Conservation (phyloP, 306 rosid genomes). For the Sicyos edulis region DNA sequence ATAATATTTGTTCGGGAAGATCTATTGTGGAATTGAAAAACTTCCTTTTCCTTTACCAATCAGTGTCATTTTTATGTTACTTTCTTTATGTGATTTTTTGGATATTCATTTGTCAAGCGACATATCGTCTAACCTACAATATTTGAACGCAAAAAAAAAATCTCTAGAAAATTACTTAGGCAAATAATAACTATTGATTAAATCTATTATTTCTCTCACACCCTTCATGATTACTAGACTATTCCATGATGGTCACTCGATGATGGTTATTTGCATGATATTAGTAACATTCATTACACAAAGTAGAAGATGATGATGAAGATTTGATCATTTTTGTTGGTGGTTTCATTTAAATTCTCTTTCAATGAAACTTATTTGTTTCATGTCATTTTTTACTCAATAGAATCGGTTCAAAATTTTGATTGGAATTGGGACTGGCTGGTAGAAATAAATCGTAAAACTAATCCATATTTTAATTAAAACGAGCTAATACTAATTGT, state of each 20-base stretch:
- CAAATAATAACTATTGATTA: too few relatives aligned
- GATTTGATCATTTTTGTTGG: not conserved
- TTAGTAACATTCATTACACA: not conserved
- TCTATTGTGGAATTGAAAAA: not conserved
- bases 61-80: not conserved
- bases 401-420: not conserved
- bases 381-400: not conserved
- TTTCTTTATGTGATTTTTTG: not conserved
- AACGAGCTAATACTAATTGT: not conserved
- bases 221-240: too few relatives aligned
- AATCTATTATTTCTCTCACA: too few relatives aligned
- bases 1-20: conserved; percentile 8
- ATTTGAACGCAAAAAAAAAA: too few relatives aligned
- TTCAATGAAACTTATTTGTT: not conserved
- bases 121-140: too few relatives aligned
- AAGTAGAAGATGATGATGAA: not conserved
- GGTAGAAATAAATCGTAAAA: too few relatives aligned
- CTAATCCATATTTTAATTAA: not conserved
- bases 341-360: not conserved
- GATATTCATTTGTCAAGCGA: too few relatives aligned
- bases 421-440: too few relatives aligned
- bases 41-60: conserved; percentile 1
- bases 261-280: too few relatives aligned
- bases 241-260: too few relatives aligned
- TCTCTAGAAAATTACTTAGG: too few relatives aligned